Evolutionary conservation across 805 yeast species (phyloP), one percentile per base, ranked within the genome.

Genomic region (Spathaspora gorwiae): DNA sequence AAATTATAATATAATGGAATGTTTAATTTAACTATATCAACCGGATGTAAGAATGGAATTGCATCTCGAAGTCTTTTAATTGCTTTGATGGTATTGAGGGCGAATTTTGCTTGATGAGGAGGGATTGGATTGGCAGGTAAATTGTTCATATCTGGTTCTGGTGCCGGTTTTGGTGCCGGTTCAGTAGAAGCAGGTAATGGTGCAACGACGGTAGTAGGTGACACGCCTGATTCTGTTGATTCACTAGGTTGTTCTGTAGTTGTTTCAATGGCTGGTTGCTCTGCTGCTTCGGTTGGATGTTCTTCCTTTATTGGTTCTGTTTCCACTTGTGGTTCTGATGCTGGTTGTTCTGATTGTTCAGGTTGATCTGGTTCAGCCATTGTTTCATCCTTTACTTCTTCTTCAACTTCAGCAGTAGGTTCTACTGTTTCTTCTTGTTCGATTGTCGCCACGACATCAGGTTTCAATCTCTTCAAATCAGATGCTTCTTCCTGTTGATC

Each of bases 41-140:
- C 99, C 0, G 99, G 99, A 42, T 73, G 79, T 38, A 88, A 60
- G 60, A 94, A 94, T 1, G 98, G 98, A 12, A 75, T 80, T 1
- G 98, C 95, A 66, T 94, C 99, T 64, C 90, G 88, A 57, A 92
- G 76, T 50, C 98, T 73, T 63, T 87, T 89, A 50, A 94, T 84
- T 10, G 95, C 90, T 56, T 90, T 87, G 42, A 94, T 75, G 1
- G 90, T 79, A 50, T 87, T 85, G 14, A 79, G 54, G 1, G 92
- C 88, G 59, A 84, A 90, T 58, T 84, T 85, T 55, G 79, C 76
- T 66, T 94, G 98, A 65, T 94, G 97, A 42, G 76, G 73, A 26
- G 94, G 92, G 54, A 87, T 68, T 13, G 95, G 92, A 51, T 72
- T 59, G 10, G 55, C 70, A 2, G 92, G 87, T 24, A 85, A 69